phyloP scores from a whole-genome alignment of 306 rosid genomes.

The Coriaria nepalensis region DNA sequence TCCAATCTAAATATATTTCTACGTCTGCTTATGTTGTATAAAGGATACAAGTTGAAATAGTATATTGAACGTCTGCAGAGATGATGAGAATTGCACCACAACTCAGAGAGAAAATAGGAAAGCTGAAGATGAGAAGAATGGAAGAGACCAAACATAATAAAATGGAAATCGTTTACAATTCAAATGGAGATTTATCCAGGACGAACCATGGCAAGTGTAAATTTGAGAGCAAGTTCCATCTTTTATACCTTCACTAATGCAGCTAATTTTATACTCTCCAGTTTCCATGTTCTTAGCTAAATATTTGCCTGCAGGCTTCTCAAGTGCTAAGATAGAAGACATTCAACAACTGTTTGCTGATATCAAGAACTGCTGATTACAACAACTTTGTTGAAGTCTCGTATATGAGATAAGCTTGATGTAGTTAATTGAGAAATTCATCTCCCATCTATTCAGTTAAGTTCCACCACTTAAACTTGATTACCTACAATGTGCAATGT shows the following conservation, averaged over 20 bases:
- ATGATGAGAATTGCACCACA: conserved; percentile 43
- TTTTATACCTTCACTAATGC: not conserved
- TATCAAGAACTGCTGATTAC: conserved; percentile 27
- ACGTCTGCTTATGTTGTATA: too few species aligned
- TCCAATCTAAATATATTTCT: too few species aligned
- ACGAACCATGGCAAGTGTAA: conserved; percentile 29
- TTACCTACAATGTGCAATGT: too few species aligned
- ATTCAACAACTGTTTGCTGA: conserved; percentile 21
- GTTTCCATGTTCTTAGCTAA: conserved; percentile 1
- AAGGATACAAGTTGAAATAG: too few species aligned
- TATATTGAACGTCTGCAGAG: conserved; percentile 26
- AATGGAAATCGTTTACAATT: conserved; percentile 19
- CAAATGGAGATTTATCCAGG: conserved; percentile 19
- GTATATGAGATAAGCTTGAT: not conserved
- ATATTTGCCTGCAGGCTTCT: conserved; percentile 42
- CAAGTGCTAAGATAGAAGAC: conserved; percentile 30
- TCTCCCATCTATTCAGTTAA: not conserved
- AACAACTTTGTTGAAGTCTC: not conserved
- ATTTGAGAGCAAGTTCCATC: conserved; percentile 3
- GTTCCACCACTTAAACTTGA: too few species aligned
- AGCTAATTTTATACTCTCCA: not conserved
- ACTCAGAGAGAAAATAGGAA: conserved; percentile 33
- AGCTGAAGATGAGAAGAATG: conserved; percentile 22
- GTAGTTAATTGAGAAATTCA: not conserved
- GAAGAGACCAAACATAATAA: conserved; percentile 29